Evolutionary conservation across 306 rosid species (phyloP).

Genomic region (Castanea sativa): DNA sequence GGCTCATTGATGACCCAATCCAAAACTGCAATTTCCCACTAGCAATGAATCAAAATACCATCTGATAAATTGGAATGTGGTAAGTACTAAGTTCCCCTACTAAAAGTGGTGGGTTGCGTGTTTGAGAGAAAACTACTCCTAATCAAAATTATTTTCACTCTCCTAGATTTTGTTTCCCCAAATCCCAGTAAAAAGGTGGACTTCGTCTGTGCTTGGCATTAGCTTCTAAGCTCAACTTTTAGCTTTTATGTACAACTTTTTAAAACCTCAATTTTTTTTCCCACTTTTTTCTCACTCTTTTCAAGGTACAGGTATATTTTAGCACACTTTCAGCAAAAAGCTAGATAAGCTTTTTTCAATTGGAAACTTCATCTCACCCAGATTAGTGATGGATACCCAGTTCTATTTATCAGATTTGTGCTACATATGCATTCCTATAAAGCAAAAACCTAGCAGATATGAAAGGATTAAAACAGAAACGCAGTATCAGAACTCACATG

Average conservation of each 20-base stretch:
- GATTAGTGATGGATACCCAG: neutral
- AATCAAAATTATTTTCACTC: too few relatives aligned
- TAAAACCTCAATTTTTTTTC: too few relatives aligned
- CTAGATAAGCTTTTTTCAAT: neutral
- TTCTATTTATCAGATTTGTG: neutral
- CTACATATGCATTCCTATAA: neutral
- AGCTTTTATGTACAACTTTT: too few relatives aligned
- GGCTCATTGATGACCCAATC: too few relatives aligned
- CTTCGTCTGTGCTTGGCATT: too few relatives aligned
- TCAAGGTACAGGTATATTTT: too few relatives aligned
- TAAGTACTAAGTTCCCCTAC: neutral
- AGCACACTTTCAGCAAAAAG: neutral
- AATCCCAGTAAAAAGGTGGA: too few relatives aligned
- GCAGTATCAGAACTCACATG: conserved; percentile 63
- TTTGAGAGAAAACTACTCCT: neutral
- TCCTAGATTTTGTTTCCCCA: too few relatives aligned
- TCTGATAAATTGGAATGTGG: neutral
- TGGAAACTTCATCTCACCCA: neutral
- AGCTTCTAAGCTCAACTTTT: too few relatives aligned
- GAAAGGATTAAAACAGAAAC: neutral
- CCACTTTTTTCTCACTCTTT: too few relatives aligned
- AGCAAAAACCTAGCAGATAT: neutral
- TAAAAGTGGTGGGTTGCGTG: neutral
- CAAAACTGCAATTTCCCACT: too few relatives aligned
- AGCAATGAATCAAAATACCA: neutral